Percentiles rank a stretch among this genome's conserved stretches.
Evolutionary conservation across 2,329 filamentous ascomycete genomes (phyloP).

Genomic region (Westerdykella sp.): DNA sequence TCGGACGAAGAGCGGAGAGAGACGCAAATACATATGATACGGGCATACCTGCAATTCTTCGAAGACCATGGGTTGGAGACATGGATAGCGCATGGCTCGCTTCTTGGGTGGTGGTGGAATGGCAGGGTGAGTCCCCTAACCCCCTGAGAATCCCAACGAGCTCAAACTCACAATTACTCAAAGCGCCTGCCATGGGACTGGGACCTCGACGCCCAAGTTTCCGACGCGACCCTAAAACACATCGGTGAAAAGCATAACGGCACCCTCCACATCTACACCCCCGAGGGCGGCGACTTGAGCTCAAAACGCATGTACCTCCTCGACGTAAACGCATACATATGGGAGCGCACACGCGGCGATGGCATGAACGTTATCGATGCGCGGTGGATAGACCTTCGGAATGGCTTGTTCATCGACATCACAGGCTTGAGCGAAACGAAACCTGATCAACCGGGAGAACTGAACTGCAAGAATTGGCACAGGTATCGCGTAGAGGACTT

Average conservation of each 20-base stretch:
- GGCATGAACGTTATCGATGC: slow-evolving; percentile 78
- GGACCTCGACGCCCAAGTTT: slow-evolving; percentile 77
- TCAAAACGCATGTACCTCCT: slow-evolving; percentile 56
- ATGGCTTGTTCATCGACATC: slow-evolving; percentile 77
- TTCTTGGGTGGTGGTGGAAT: slow-evolving; percentile 90
- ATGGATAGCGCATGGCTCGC: slow-evolving; percentile 79
- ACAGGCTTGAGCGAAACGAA: slow-evolving; percentile 68
- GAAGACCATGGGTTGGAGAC: slow-evolving; percentile 63
- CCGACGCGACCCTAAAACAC: slow-evolving; percentile 58
- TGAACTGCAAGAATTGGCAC: slow-evolving; percentile 77
- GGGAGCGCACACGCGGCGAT: slow-evolving; percentile 55
- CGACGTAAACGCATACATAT: slow-evolving; percentile 68
- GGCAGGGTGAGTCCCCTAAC: slow-evolving; percentile 41
- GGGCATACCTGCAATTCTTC: slow-evolving; percentile 66
- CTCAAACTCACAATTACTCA: slow-evolving; percentile 37
- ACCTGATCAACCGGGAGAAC: slow-evolving; percentile 56
- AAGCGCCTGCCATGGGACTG: slow-evolving; percentile 74
- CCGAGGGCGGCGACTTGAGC: slow-evolving; percentile 12
- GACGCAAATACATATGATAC: slow-evolving; percentile 62
- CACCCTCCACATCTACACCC: slow-evolving; percentile 49
- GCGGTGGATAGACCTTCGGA: slow-evolving; percentile 71
- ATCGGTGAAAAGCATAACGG: slow-evolving; percentile 63
- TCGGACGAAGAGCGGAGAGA: slow-evolving; percentile 60
- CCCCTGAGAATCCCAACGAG: no score
- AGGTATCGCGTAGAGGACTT: slow-evolving; percentile 64